A percentile compares a stretch with the other conserved stretches of the same genome.
Evolutionary conservation across 1,139 yeast genomes (phyloP).

Genomic region (Wickerhamiella infanticola): DNA sequence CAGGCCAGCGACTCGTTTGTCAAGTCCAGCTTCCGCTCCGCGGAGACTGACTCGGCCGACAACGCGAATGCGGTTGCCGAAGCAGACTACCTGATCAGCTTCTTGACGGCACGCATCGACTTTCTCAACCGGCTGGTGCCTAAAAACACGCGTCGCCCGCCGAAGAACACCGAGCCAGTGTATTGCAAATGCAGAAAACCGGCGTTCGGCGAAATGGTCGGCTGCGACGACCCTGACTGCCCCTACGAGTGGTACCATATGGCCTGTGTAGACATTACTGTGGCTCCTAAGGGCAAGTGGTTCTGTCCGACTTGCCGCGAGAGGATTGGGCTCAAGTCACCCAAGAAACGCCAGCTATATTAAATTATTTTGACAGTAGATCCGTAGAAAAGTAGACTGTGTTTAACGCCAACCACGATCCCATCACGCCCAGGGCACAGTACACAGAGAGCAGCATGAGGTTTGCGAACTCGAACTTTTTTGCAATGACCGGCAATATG

Average conservation of each 20-base stretch:
- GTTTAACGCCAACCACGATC: conserved; percentile 78
- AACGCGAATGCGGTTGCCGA: background rate
- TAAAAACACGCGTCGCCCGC: background rate
- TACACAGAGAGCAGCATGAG: conserved; percentile 75
- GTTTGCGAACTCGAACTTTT: conserved; percentile 45
- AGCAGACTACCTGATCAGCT: background rate
- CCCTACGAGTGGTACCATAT: conserved; percentile 69
- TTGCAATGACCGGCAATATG: conserved; percentile 36
- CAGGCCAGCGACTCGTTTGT: background rate
- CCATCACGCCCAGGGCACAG: conserved; percentile 70
- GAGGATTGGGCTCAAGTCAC: background rate
- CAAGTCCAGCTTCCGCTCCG: background rate
- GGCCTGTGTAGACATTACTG: conserved; percentile 51
- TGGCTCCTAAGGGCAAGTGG: conserved; percentile 27
- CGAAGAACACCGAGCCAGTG: background rate
- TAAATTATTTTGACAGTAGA: background rate
- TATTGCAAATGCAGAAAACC: background rate
- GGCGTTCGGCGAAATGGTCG: conserved; percentile 69
- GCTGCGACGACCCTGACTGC: conserved; percentile 70
- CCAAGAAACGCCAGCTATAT: background rate
- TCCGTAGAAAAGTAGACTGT: conserved; percentile 63
- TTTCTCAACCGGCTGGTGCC: background rate
- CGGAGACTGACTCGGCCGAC: background rate
- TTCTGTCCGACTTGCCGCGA: conserved; percentile 21
- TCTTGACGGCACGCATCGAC: background rate